These are phyloP conservation scores for Penicillium polonicum DNA, from an alignment of 2,329 filamentous ascomycete species.

Conservation along the genomic window DNA sequence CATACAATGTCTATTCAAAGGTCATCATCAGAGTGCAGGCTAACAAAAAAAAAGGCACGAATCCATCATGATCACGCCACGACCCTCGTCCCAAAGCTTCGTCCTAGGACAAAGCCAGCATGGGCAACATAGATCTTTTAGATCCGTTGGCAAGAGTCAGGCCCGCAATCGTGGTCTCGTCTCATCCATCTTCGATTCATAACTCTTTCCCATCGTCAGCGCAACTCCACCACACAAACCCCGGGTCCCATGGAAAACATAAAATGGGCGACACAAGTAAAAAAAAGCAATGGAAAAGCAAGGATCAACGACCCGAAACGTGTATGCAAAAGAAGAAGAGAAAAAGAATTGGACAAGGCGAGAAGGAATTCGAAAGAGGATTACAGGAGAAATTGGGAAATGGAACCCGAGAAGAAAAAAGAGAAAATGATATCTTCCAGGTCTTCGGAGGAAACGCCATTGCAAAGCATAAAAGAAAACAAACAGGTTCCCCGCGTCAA, in stretches of 20 bases:
- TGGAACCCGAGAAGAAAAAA: conserved; percentile 16
- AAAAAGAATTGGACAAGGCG: neutral
- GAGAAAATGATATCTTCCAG: conserved; percentile 29
- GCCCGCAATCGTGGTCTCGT: conserved; percentile 15
- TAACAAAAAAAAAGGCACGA: conserved; percentile 18
- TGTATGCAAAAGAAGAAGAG: conserved; percentile 4
- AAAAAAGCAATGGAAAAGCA: conserved; percentile 13
- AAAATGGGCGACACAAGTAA: conserved; percentile 7
- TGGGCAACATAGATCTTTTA: neutral
- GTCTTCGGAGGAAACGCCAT: conserved; percentile 38
- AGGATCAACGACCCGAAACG: conserved; percentile 10
- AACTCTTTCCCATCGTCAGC: conserved; percentile 15
- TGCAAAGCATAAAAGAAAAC: conserved; percentile 32
- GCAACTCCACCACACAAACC: conserved; percentile 13
- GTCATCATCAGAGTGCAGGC: conserved; percentile 28
- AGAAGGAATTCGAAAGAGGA: conserved; percentile 14
- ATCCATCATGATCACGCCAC: conserved; percentile 15
- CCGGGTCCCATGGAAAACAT: conserved; percentile 8
- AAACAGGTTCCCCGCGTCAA: conserved; percentile 22
- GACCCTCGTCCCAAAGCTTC: conserved; percentile 6
- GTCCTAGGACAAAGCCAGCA: conserved; percentile 1
- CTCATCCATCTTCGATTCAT: conserved; percentile 13
- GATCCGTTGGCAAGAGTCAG: conserved; percentile 1
- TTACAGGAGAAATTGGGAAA: conserved; percentile 13
- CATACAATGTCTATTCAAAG: conserved; percentile 27